These are phyloP conservation scores for Elaeis oleifera DNA, from an alignment of 202 grass and related monocot species.

Conservation along the genomic window DNA sequence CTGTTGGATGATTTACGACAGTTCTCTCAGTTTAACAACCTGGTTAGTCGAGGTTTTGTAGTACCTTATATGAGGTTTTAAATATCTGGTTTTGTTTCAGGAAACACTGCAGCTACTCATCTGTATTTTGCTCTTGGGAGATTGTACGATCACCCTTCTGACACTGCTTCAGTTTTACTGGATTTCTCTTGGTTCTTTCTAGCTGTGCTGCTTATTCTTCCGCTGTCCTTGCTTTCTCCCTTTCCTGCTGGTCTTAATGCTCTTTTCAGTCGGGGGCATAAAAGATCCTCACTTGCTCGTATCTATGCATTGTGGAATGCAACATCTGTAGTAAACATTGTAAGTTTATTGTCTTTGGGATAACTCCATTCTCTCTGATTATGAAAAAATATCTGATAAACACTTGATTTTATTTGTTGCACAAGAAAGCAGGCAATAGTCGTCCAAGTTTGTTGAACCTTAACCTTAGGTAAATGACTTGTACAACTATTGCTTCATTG, in stretches of 20 bases:
- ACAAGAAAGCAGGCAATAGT: too few species aligned
- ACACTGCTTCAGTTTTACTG: slow-evolving; percentile 94
- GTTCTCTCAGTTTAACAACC: too few species aligned
- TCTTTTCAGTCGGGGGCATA: slow-evolving; percentile 88
- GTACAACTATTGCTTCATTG: too few species aligned
- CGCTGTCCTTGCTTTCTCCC: slow-evolving; percentile 79
- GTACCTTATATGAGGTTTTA: too few species aligned
- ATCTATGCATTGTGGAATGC: slow-evolving; percentile 93
- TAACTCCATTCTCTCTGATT: neutral
- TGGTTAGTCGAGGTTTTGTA: too few species aligned
- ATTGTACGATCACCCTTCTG: slow-evolving; percentile 81
- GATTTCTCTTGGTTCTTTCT: slow-evolving; percentile 93
- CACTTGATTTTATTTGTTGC: neutral
- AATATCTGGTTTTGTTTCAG: slow-evolving; percentile 47
- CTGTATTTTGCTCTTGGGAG: slow-evolving; percentile 78
- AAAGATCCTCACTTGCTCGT: slow-evolving; percentile 82
- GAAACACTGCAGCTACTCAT: slow-evolving; percentile 75
- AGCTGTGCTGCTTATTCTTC: slow-evolving; percentile 72
- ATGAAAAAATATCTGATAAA: neutral
- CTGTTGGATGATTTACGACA: too few species aligned
- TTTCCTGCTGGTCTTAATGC: slow-evolving; percentile 92
- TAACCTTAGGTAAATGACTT: too few species aligned
- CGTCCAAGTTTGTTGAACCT: too few species aligned
- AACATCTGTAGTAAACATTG: slow-evolving; percentile 87
- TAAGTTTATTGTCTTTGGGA: slow-evolving; percentile 30